Base-by-base conservation (phyloP, 768 basidiomycete species). In the Boletus sensibilis region DNA sequence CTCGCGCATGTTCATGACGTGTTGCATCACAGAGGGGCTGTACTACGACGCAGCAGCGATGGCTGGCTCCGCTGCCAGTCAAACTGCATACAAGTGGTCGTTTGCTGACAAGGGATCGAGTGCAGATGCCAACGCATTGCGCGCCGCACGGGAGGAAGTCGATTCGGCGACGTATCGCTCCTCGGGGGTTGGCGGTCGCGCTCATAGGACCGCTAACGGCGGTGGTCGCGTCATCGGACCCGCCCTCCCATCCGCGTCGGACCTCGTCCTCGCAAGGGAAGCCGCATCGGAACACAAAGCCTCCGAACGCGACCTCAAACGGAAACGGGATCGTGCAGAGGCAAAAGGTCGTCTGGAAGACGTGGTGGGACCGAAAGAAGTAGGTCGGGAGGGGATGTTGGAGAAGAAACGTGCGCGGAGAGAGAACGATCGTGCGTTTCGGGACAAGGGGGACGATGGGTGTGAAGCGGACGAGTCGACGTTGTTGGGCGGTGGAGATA, bases 81-180 rank as follows among this genome's bases (percentile, higher is more conserved):
- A 89, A 55, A 95, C 94, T 5, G 84, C 81, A 0, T 94, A 92
- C 72, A 93, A 91, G 74, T 95, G 93, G 93, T 83, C 84, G 0
- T 95, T 95, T 66, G 85, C 88, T 3, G 81, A 84, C 27, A 89
- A 89, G 55, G 66, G 75, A 3, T 82, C 82, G 20, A 76, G 77
- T n/a, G 79, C 77, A 0, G 89, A 92, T 37, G 72, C 71, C 14
- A 79, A 79, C 2, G 82, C 85, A 0, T 70, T 92, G 18, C 80
- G 78, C 14, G 73, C 75, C n/a, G 82, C 82, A 1, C 82, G 87
- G 29, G 81, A 80, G 51, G 79, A 83, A 52, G 86, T 94, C 6
- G 75, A 71, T 47, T 74, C 70, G 2, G 75, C 77, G 2, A 82
- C 81, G 2, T 73, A 79, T 56, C 69, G 64, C 37, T 39, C 27